Evolutionary conservation across 495 filamentous ascomycete genomes (phyloP).

Genomic region (Chaetomium fimeti): DNA sequence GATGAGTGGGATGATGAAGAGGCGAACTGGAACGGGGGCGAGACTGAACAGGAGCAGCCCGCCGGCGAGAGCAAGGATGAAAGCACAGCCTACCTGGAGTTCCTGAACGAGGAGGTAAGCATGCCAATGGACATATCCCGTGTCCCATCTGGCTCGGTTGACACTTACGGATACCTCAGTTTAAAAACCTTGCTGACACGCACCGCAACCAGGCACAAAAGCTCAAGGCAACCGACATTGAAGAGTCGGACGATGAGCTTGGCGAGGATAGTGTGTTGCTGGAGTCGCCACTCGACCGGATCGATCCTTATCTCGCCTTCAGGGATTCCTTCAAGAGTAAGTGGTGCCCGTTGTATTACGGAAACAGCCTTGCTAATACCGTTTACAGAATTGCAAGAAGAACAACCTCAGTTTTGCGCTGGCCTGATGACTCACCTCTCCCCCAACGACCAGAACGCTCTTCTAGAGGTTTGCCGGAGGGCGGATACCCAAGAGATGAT

Average conservation of each 20-base stretch:
- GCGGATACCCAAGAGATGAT: conserved; percentile 59
- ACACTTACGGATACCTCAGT: conserved; percentile 19
- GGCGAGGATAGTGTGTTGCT: conserved; percentile 88
- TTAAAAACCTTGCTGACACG: conserved; percentile 36
- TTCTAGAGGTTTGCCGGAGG: conserved; percentile 77
- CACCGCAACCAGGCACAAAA: conserved; percentile 65
- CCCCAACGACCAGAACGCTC: conserved; percentile 74
- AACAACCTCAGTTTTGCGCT: conserved; percentile 86
- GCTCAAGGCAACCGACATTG: conserved; percentile 62
- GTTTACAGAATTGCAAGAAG: conserved; percentile 73
- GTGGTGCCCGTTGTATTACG: conserved; percentile 34
- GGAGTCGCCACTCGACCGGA: conserved; percentile 88
- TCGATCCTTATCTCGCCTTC: conserved; percentile 91
- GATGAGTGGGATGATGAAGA: conserved; percentile 74
- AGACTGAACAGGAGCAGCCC: conserved; percentile 50
- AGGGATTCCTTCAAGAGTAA: conserved; percentile 76
- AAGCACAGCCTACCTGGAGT: conserved; percentile 90
- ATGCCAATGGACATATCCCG: background rate
- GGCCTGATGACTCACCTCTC: conserved; percentile 74
- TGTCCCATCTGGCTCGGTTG: conserved; percentile 15
- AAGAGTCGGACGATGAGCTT: conserved; percentile 76
- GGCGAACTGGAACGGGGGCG: conserved; percentile 55
- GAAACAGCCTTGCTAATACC: conserved; percentile 24
- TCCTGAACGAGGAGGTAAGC: conserved; percentile 82
- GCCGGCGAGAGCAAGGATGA: conserved; percentile 76